Evolutionary conservation across 2,329 filamentous ascomycete genomes (phyloP).

Genomic region (Xylariaceae sp.): DNA sequence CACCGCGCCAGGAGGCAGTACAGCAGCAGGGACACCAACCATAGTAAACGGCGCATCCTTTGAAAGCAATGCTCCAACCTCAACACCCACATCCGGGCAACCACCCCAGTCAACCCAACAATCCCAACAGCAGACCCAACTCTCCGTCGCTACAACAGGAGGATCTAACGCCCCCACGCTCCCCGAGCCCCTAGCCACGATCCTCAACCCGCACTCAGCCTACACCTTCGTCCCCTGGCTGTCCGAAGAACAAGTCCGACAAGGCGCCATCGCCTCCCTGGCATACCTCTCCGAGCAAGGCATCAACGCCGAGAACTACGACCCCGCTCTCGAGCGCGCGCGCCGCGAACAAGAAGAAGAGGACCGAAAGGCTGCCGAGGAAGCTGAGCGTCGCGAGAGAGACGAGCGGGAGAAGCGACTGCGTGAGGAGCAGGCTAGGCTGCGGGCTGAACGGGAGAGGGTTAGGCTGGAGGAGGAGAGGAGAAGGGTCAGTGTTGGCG

Average conservation of each 20-base stretch:
- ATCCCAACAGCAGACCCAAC: not conserved
- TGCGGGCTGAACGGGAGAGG: conserved; percentile 32
- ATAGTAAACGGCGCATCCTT: conserved; percentile 9
- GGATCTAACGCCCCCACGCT: conserved; percentile 39
- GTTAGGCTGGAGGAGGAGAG: conserved; percentile 38
- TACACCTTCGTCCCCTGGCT: conserved; percentile 76
- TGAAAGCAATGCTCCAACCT: too few species aligned
- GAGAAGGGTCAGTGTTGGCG: conserved; percentile 17
- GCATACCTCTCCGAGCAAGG: conserved; percentile 60
- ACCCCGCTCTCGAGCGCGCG: conserved; percentile 53
- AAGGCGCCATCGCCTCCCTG: conserved; percentile 62
- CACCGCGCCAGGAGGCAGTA: conserved; percentile 3
- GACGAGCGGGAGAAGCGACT: conserved; percentile 44
- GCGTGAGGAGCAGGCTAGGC: conserved; percentile 37
- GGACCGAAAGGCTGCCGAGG: conserved; percentile 44
- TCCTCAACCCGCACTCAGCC: conserved; percentile 53
- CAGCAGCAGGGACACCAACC: not conserved
- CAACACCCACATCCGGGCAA: too few species aligned
- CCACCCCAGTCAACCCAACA: conserved; percentile 30
- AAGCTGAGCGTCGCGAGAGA: conserved; percentile 42
- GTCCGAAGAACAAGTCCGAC: conserved; percentile 62
- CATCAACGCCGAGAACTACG: conserved; percentile 57
- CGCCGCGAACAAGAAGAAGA: conserved; percentile 47
- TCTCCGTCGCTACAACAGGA: too few species aligned
- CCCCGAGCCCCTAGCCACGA: conserved; percentile 45